Evolutionary conservation across 495 filamentous ascomycete genomes (phyloP).

Genomic region (Rostrohypoxylon terebratum): DNA sequence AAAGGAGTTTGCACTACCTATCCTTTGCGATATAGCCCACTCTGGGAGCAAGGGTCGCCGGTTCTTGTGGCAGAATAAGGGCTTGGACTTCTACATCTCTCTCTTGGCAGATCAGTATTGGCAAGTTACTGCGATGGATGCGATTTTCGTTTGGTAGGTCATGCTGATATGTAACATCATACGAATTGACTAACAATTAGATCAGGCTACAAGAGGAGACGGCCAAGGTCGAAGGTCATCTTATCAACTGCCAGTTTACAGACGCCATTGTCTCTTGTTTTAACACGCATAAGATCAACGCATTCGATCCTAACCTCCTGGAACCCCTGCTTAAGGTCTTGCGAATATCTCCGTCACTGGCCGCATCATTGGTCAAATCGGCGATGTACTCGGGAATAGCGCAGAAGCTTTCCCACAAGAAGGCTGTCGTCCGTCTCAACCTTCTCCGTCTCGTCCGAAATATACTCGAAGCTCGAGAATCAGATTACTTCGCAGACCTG

Average conservation of each 20-base stretch:
- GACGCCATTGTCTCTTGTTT: slow-evolving; percentile 87
- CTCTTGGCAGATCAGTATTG: slow-evolving; percentile 96
- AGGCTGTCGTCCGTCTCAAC: slow-evolving; percentile 91
- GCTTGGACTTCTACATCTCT: slow-evolving; percentile 91
- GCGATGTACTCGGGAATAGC: slow-evolving; percentile 89
- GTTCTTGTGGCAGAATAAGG: slow-evolving; percentile 95
- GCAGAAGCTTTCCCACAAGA: slow-evolving; percentile 89
- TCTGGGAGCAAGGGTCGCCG: slow-evolving; percentile 93
- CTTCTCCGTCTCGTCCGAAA: slow-evolving; percentile 89
- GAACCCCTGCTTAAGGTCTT: slow-evolving; percentile 94
- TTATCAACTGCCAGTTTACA: slow-evolving; percentile 82
- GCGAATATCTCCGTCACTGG: slow-evolving; percentile 84
- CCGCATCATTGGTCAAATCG: slow-evolving; percentile 81
- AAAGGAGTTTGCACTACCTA: slow-evolving; percentile 97
- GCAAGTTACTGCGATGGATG: slow-evolving; percentile 97
- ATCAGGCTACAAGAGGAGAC: slow-evolving; percentile 96
- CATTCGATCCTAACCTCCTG: slow-evolving; percentile 89
- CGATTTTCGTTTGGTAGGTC: slow-evolving; percentile 91
- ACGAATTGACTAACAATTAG: slow-evolving; percentile 33
- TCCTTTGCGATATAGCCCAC: slow-evolving; percentile 99
- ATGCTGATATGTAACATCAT: too few species aligned
- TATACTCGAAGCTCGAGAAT: slow-evolving; percentile 90
- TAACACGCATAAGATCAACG: slow-evolving; percentile 84
- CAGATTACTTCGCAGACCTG: slow-evolving; percentile 50
- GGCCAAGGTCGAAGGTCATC: slow-evolving; percentile 90